Base-by-base conservation (phyloP, 73 alveolate species). In the Paramecium tetraurelia region DNA sequence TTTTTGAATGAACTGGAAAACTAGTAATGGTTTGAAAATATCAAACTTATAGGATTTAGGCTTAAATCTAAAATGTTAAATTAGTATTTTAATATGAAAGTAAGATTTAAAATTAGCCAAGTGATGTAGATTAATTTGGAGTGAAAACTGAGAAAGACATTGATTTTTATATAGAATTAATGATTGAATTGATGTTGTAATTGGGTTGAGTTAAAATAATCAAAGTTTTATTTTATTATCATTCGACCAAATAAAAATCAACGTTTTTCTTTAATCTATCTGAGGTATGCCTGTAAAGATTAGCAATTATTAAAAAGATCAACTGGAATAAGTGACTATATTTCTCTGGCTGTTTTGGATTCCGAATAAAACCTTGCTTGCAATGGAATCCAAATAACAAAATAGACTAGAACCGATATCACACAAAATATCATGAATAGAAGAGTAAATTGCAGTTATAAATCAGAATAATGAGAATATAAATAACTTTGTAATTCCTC, bases 131-230 rank as follows among this genome's bases (percentile, higher is more conserved):
- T 14, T 58, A 85, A 68, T 24, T 85, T 85, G 58, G 58, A 31
- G 58, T 85, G 59, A 85, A 85, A 48, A 85, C 69, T 18, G 92
- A 86, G 1, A 85, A 85, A 2, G 71, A 85, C 31, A 85, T 27
- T 48, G 92, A 85, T 33, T 69, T 85, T 10, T 85, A 29, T 22
- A 71, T 85, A 31, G 86, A 85, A 85, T 71, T 58, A 35, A 71
- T 85, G 3, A 72, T 70, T 53, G 93, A 86, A 22, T 85, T 53
- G 24, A n/a, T 53, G 29, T 18, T 4, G 2, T 53, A 53, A 53
- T 53, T 53, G 14, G 4, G 33, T 53, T 53, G 12, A 53, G 69
- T 53, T 53, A 53, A 53, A 53, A 53, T 53, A 53, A 11, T n/a
- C 5, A 12, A 53, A 53, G 69, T 18, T 53, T 18, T 53, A 9